Percentiles rank a stretch among this genome's conserved stretches.
phyloP scores from a whole-genome alignment of 2,329 filamentous ascomycete genomes.

The Diaporthe citrichinensis region DNA sequence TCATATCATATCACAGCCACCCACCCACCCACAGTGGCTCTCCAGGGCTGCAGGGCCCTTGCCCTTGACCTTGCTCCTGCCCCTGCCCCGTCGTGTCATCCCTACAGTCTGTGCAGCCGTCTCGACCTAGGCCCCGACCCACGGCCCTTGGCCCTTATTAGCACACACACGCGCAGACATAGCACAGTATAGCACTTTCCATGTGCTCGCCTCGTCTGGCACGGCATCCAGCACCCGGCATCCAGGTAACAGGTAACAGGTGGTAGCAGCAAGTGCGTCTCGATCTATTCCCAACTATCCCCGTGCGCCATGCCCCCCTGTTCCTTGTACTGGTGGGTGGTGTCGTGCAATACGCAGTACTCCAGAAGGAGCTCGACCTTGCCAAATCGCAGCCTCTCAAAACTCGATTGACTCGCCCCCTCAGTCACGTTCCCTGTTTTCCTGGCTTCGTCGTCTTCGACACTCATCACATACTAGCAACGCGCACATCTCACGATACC shows the following conservation, averaged over 20 bases:
- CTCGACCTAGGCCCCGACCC: constrained; percentile 15
- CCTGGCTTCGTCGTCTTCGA: neutral
- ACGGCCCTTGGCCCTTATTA: constrained; percentile 10
- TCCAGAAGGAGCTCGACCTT: constrained; percentile 15
- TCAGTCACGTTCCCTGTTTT: neutral
- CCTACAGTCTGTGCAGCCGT: constrained; percentile 6
- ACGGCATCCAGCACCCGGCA: neutral
- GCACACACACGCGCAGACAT: constrained; percentile 8
- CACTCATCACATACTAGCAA: constrained; percentile 1
- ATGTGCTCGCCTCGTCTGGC: constrained; percentile 3
- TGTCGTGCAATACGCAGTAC: constrained; percentile 22
- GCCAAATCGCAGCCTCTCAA: constrained; percentile 13
- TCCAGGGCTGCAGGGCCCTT: neutral
- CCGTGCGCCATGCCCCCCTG: constrained; percentile 9
- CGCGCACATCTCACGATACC: neutral
- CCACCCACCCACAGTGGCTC: neutral
- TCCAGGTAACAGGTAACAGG: constrained; percentile 11
- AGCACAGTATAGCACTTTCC: neutral
- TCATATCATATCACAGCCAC: constrained; percentile 28
- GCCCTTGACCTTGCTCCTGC: neutral
- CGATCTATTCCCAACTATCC: constrained; percentile 21
- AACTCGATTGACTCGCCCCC: constrained; percentile 21
- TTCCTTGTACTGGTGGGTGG: constrained; percentile 11
- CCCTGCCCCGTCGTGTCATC: constrained; percentile 22
- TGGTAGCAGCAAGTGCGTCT: neutral